Evolutionary conservation across 192 early-diverging fungal species (phyloP).

Genomic region (Backusella psychrophila): DNA sequence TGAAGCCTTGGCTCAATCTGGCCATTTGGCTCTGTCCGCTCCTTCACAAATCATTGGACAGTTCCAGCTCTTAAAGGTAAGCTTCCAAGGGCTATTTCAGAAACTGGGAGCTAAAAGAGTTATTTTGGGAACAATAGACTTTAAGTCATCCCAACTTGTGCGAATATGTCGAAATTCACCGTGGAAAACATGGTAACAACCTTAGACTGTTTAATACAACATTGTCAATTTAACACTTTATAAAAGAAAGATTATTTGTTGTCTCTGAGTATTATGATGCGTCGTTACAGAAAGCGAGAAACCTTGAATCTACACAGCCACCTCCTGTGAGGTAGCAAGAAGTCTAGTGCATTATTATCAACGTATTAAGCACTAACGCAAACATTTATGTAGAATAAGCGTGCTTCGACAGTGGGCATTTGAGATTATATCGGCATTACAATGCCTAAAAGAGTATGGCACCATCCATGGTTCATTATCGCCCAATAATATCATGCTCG

Average conservation of each 20-base stretch:
- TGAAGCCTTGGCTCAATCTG: slow-evolving; percentile 30
- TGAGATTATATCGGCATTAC: slow-evolving; percentile 51
- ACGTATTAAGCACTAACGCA: neutral
- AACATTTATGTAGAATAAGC: slow-evolving; percentile 3
- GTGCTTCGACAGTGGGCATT: slow-evolving; percentile 45
- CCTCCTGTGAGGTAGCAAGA: neutral
- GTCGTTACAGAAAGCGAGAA: slow-evolving; percentile 22
- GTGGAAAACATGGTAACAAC: slow-evolving; percentile 57
- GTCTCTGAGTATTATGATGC: slow-evolving; percentile 49
- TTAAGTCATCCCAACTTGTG: slow-evolving; percentile 59
- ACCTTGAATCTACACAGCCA: neutral
- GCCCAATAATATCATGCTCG: slow-evolving; percentile 48
- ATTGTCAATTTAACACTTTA: neutral
- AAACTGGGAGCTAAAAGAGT: too few species aligned
- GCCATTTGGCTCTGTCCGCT: slow-evolving; percentile 36
- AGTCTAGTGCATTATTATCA: neutral
- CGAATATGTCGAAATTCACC: slow-evolving; percentile 60
- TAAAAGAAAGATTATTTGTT: slow-evolving; percentile 53
- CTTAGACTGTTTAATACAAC: neutral
- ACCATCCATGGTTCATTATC: slow-evolving; percentile 47
- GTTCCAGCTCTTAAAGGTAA: slow-evolving; percentile 48
- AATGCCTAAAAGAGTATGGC: slow-evolving; percentile 45
- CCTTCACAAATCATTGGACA: slow-evolving; percentile 49
- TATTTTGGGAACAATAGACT: slow-evolving; percentile 31
- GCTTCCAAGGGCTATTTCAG: neutral